Evolutionary conservation across 192 early-diverging fungal species (phyloP).

Genomic region (Coemansia sp.): DNA sequence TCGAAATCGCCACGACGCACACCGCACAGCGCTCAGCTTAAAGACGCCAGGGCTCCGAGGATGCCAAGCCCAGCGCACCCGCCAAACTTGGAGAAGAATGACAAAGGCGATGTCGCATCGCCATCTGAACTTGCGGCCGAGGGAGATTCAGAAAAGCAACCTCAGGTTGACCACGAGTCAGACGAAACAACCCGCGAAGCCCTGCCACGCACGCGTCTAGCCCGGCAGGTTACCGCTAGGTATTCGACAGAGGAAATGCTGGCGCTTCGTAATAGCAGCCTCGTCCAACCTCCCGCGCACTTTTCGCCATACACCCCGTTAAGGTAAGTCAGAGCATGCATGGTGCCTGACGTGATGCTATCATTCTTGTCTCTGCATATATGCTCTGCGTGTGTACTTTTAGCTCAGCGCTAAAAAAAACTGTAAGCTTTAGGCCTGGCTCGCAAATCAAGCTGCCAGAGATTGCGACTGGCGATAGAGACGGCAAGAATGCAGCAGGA

Average conservation of each 20-base stretch:
- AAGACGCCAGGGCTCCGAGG: not conserved
- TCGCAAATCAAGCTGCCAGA: conserved; percentile 35
- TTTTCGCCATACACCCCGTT: conserved; percentile 39
- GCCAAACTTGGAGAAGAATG: not conserved
- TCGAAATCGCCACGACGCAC: conserved; percentile 7
- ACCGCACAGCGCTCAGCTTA: not conserved
- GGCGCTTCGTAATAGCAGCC: conserved; percentile 30
- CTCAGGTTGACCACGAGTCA: not conserved
- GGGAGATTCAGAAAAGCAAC: not conserved
- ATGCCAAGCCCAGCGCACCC: conserved; percentile 1
- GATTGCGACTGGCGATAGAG: conserved; percentile 1
- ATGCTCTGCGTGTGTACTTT: not conserved
- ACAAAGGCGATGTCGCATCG: not conserved
- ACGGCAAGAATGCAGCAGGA: not conserved
- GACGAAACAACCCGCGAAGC: not conserved
- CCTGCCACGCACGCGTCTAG: not conserved
- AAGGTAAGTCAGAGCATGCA: conserved; percentile 28
- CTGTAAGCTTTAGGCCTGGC: conserved; percentile 21
- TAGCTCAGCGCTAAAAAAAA: not conserved
- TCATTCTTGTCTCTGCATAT: not conserved
- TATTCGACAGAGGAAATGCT: conserved; percentile 42
- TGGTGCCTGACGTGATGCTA: not conserved
- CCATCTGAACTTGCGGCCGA: not conserved
- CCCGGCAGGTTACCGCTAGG: not conserved
- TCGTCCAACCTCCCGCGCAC: conserved; percentile 18